Base-by-base conservation (phyloP, 1,284 basidiomycete species). In the Boletus nobilissimus region DNA sequence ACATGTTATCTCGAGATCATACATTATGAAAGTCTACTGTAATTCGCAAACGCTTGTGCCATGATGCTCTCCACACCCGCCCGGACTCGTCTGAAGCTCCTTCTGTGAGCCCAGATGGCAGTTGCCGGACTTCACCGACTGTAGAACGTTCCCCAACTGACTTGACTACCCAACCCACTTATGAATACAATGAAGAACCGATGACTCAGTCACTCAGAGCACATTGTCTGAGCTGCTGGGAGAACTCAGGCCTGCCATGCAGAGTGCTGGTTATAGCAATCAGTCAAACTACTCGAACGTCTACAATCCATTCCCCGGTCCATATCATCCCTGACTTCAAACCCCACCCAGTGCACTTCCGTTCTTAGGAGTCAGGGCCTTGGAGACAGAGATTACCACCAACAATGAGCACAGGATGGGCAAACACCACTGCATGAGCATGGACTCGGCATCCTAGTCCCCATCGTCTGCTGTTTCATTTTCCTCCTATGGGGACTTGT, bases 1-100 rank as follows among this genome's bases (percentile, higher is more conserved):
- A n/a, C n/a, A n/a, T n/a, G n/a, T n/a, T n/a, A n/a, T n/a, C n/a
- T n/a, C n/a, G n/a, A n/a, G n/a, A n/a, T n/a, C n/a, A n/a, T n/a
- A n/a, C n/a, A n/a, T n/a, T n/a, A n/a, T n/a, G n/a, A n/a, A 96
- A 96, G 85, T 95, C 94, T 19, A 94, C 96, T 80, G 92, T 95
- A 67, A 95, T 96, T 81, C 93, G 94, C 80, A 96, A 95, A 82
- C 92, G 94, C 57, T 94, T 94, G 7, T 89, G 94, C 9, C 94
- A 95, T 81, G 94, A 95, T 77, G 92, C 92, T 34, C 90, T 93
- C 43, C 89, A 92, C 40, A 81, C 86, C 76, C 88, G 88, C 32
- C 87, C 87, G 78, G 88, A 87, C 38, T 83, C 82, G 14, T 84
- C 85, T 38, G 83, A 83, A 34, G 83, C 82, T 0, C 81, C 93